Percentiles rank a stretch among this genome's conserved stretches.
phyloP scores from a whole-genome alignment of 1,139 yeast genomes.

The Saccharomycopsis hybrid region DNA sequence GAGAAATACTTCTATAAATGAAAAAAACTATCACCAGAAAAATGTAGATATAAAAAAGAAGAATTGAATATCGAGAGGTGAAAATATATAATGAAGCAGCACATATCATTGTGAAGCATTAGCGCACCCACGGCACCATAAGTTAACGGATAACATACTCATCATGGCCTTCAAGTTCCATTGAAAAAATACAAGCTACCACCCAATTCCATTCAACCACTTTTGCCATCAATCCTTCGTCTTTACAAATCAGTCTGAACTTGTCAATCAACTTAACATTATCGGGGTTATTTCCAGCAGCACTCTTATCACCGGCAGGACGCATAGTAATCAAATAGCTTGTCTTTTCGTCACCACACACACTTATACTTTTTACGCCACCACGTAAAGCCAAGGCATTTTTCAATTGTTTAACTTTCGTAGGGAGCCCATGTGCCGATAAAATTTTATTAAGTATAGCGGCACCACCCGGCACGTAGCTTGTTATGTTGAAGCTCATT shows the following conservation, averaged over 20 bases:
- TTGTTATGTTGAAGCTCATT: slow-evolving; percentile 48
- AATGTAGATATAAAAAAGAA: too few species aligned
- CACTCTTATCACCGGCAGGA: slow-evolving; percentile 36
- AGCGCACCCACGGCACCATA: too few species aligned
- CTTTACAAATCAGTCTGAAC: slow-evolving; percentile 33
- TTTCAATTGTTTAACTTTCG: slow-evolving; percentile 35
- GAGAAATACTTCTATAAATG: too few species aligned
- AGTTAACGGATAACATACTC: slow-evolving; percentile 22
- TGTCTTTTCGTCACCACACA: slow-evolving; percentile 21
- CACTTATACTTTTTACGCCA: slow-evolving; percentile 24
- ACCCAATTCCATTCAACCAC: slow-evolving; percentile 69
- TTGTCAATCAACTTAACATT: slow-evolving; percentile 40
- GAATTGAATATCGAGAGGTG: too few species aligned
- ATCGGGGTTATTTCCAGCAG: too few species aligned
- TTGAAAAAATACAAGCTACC: slow-evolving; percentile 49
- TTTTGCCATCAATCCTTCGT: slow-evolving; percentile 25
- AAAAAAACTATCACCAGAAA: too few species aligned
- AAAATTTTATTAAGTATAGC: slow-evolving; percentile 56
- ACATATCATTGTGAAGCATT: too few species aligned
- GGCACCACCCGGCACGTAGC: slow-evolving; percentile 58
- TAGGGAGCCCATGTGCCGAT: slow-evolving; percentile 53
- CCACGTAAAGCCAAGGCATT: slow-evolving; percentile 25
- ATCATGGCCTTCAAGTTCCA: slow-evolving; percentile 29
- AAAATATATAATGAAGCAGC: too few species aligned
- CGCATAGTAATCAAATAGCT: slow-evolving; percentile 30